A percentile compares a stretch with the other conserved stretches of the same genome.
Evolutionary conservation across 495 filamentous ascomycete genomes (phyloP).

Genomic region (Penicillium alfredii): DNA sequence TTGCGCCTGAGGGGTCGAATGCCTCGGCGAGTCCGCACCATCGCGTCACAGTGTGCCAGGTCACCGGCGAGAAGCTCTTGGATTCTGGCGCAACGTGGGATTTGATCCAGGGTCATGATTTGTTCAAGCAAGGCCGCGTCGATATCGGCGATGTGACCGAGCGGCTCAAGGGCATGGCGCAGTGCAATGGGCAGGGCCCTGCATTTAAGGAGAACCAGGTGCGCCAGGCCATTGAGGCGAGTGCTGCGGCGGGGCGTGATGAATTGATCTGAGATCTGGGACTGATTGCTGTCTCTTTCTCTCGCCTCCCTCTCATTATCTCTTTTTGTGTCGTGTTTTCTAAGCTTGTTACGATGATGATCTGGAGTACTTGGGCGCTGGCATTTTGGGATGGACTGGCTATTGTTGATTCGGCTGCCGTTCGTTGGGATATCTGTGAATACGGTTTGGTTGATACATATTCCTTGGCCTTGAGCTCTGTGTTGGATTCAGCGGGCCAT

Average conservation of each 20-base stretch:
- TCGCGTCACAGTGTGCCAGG: conserved; percentile 57
- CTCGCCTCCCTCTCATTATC: too few relatives aligned
- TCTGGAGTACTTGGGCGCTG: conserved; percentile 15
- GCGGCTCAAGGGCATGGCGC: conserved; percentile 64
- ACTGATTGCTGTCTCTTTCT: conserved; percentile 3
- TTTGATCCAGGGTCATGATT: conserved; percentile 73
- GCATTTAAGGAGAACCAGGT: conserved; percentile 80
- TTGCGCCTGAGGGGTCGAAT: conserved; percentile 31
- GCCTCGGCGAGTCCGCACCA: conserved; percentile 48
- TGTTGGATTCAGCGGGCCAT: too few relatives aligned
- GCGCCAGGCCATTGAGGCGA: conserved; percentile 68
- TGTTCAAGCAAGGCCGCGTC: conserved; percentile 75
- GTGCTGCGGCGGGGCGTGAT: conserved; percentile 65
- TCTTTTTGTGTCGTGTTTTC: too few relatives aligned
- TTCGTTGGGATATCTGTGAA: neutral
- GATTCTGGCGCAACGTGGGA: conserved; percentile 86
- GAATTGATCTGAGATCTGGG: conserved; percentile 62
- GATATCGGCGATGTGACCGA: conserved; percentile 77
- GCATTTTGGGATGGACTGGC: neutral
- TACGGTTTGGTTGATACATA: conserved; percentile 5
- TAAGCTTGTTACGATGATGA: conserved; percentile 4
- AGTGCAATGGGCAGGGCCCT: conserved; percentile 86
- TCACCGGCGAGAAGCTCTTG: conserved; percentile 69
- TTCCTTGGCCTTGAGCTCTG: conserved; percentile 1
- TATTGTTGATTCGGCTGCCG: neutral